Percentiles rank a stretch among this genome's conserved stretches.
phyloP scores from a whole-genome alignment of 805 yeast genomes.

The Ogataea minuta region DNA sequence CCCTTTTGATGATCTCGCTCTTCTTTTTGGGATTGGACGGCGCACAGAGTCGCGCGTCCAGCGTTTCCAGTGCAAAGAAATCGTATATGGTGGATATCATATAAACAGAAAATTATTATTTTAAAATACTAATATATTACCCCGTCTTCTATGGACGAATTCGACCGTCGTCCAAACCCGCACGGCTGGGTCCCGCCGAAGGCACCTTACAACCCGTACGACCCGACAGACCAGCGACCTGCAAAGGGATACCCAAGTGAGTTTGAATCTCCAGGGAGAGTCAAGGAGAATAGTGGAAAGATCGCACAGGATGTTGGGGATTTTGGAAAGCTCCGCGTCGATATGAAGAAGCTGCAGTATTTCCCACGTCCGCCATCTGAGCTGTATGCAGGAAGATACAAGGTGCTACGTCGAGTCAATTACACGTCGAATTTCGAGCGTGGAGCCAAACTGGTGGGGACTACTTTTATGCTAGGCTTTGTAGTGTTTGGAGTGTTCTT shows the following conservation, averaged over 20 bases:
- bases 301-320: conserved; percentile 68
- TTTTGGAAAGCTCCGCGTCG: conserved; percentile 63
- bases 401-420: conserved; percentile 60
- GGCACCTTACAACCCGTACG: conserved; percentile 86
- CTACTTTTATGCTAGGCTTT: conserved; percentile 46
- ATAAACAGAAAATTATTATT: conserved; percentile 2
- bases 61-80: conserved; percentile 50
- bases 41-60: conserved; percentile 50
- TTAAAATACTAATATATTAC: not conserved
- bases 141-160: conserved; percentile 8
- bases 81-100: conserved; percentile 15
- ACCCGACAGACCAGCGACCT: conserved; percentile 72
- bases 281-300: conserved; percentile 41
- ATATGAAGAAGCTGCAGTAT: conserved; percentile 71
- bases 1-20: conserved; percentile 32
- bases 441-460: conserved; percentile 61
- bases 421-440: conserved; percentile 50
- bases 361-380: conserved; percentile 77
- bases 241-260: conserved; percentile 87
- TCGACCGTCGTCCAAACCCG: conserved; percentile 70
- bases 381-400: conserved; percentile 74
- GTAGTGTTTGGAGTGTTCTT: conserved; percentile 64
- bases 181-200: conserved; percentile 77
- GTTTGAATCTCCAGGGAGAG: conserved; percentile 61
- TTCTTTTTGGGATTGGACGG: conserved; percentile 35